Conservation (phyloP, 1,284 basidiomycete species). For the Boletus semigastroideus region DNA sequence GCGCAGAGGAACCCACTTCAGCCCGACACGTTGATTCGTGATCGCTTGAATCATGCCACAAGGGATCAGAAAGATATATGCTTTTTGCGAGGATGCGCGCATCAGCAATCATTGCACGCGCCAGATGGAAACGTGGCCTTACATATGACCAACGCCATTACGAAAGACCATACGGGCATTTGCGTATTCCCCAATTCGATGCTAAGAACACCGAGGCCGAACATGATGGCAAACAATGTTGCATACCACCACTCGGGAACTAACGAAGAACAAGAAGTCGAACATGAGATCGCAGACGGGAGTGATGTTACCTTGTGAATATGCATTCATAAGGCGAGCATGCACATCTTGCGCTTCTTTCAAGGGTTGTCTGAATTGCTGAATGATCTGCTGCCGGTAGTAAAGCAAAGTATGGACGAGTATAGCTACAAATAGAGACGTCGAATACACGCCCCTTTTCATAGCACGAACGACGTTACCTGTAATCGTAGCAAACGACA, state of each 20-base stretch:
- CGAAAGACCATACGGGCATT: constrained; percentile 53
- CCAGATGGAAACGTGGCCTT: constrained; percentile 5
- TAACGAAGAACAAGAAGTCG: not conserved
- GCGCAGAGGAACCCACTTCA: constrained; percentile 29
- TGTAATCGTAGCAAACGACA: constrained; percentile 62
- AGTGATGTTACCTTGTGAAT: constrained; percentile 41
- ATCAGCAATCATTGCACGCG: not conserved
- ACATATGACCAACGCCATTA: constrained; percentile 40
- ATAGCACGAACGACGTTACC: constrained; percentile 9
- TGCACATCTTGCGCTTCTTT: constrained; percentile 69
- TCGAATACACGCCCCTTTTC: not conserved
- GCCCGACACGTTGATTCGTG: constrained; percentile 39
- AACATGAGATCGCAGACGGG: not conserved
- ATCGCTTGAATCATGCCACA: constrained; percentile 27
- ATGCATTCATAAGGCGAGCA: constrained; percentile 62
- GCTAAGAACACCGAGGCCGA: constrained; percentile 51
- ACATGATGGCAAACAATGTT: constrained; percentile 36
- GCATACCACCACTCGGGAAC: constrained; percentile 31
- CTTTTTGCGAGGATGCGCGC: constrained; percentile 20
- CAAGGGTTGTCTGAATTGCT: constrained; percentile 44
- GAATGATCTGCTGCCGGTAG: constrained; percentile 60
- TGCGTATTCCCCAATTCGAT: constrained; percentile 59
- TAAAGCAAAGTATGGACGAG: constrained; percentile 65
- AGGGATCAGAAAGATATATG: constrained; percentile 44
- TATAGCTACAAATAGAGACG: constrained; percentile 36